phyloP scores from a whole-genome alignment of 2,329 filamentous ascomycete genomes.

The Colletotrichum euphorbiae region DNA sequence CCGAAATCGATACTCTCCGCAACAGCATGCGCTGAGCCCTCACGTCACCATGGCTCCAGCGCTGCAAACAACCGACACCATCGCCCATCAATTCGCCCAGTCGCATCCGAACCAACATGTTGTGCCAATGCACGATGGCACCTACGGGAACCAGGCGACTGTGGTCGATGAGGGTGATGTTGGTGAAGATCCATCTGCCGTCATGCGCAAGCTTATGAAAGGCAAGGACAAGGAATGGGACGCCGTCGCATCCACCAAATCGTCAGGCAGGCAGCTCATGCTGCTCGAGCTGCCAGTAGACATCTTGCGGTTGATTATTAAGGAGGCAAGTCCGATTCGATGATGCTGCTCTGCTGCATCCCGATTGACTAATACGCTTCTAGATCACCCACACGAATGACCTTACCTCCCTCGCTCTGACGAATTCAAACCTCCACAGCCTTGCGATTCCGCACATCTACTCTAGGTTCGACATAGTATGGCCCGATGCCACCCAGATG shows the following conservation, averaged over 20 bases:
- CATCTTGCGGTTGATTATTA: slow-evolving; percentile 81
- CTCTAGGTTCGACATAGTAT: slow-evolving; percentile 87
- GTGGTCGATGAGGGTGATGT: slow-evolving; percentile 10
- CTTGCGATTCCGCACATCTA: slow-evolving; percentile 84
- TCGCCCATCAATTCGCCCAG: slow-evolving; percentile 32
- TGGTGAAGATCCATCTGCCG: slow-evolving; percentile 41
- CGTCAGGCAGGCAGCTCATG: slow-evolving; percentile 55
- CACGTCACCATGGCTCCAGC: slow-evolving; percentile 38
- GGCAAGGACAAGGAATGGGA: slow-evolving; percentile 75
- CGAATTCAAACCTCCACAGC: slow-evolving; percentile 81
- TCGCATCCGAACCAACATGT: slow-evolving; percentile 28
- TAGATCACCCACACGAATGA: slow-evolving; percentile 86
- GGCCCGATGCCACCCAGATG: slow-evolving; percentile 76
- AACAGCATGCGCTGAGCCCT: slow-evolving; percentile 32
- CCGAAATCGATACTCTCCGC: slow-evolving; percentile 3
- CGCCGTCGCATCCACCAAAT: slow-evolving; percentile 61
- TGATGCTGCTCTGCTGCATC: slow-evolving; percentile 18
- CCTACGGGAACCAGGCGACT: slow-evolving; percentile 9
- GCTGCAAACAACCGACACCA: slow-evolving; percentile 34
- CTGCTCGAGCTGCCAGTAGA: slow-evolving; percentile 83
- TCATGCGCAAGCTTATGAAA: slow-evolving; percentile 57
- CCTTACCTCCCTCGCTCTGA: slow-evolving; percentile 80
- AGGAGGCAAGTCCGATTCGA: slow-evolving; percentile 68
- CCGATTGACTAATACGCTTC: slow-evolving; percentile 32
- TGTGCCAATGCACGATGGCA: slow-evolving; percentile 19